Conservation (phyloP, 2,329 filamentous ascomycete species). For the Fusarium penzigii region DNA sequence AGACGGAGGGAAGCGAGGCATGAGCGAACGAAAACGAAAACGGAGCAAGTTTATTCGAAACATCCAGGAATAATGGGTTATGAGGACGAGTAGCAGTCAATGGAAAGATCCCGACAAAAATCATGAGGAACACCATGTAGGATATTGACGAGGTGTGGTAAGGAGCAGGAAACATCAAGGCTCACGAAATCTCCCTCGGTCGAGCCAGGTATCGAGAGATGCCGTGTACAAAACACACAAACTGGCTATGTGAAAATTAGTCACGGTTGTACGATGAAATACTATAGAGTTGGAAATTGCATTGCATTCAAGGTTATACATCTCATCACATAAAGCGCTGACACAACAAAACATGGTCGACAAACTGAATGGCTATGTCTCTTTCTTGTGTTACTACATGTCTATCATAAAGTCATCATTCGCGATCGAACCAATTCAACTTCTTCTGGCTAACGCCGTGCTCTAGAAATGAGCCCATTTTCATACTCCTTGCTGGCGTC, state of each 20-base stretch:
- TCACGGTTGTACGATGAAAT: constrained; percentile 26
- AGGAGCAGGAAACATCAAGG: constrained; percentile 1
- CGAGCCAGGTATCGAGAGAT: constrained; percentile 22
- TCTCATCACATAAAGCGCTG: not conserved
- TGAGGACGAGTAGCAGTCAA: not conserved
- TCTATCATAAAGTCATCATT: constrained; percentile 31
- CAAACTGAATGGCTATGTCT: not conserved
- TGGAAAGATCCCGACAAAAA: not conserved
- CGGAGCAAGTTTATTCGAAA: not conserved
- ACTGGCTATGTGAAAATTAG: constrained; percentile 17
- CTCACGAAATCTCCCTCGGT: constrained; percentile 5
- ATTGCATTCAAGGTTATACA: constrained; percentile 5
- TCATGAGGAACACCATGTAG: constrained; percentile 15
- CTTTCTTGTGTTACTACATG: constrained; percentile 21
- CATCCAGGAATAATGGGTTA: not conserved
- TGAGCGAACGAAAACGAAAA: constrained; percentile 13
- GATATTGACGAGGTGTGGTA: constrained; percentile 16
- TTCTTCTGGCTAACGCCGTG: constrained; percentile 23
- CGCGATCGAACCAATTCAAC: constrained; percentile 18
- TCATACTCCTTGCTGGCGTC: constrained; percentile 18
- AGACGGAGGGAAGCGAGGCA: constrained; percentile 35
- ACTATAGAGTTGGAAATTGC: constrained; percentile 24
- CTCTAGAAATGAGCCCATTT: constrained; percentile 26
- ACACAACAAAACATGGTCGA: too few species aligned
- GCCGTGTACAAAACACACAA: constrained; percentile 28